Base-by-base conservation (phyloP, 768 basidiomycete genomes). In the Pulveroboletus sp. region DNA sequence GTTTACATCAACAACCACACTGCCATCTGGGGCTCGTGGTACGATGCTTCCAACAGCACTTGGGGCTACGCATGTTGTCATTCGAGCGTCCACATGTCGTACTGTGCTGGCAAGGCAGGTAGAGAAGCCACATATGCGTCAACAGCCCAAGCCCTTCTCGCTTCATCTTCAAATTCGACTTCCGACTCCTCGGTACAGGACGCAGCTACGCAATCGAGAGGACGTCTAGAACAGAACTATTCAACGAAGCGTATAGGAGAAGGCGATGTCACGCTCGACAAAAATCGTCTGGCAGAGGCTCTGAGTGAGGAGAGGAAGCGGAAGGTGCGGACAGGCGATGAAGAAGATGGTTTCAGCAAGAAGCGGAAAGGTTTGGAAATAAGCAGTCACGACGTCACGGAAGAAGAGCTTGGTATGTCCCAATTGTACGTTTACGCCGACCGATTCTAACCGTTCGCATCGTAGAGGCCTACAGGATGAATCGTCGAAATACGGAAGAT, bases 1-100 rank as follows among this genome's bases (percentile, higher is more conserved):
- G 93, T 93, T 7, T 85, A 80, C 58, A 73, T 88, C 61, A 94
- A 93, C 68, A 99, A 99, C 63, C 96, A 99, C 62, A 93, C 87
- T 1, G 75, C 82, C 5, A 85, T 97, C n/a, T 99, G 96, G 96
- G 96, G 96, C 38, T 99, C 96, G 37, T 98, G 85, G 83, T 98
- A 89, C 65, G 83, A 89, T 56, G 53, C 73, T 14, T 71, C 79
- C 12, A 76, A 78, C 3, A 81, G 84, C 13, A 63, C 73, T 51
- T 99, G 96, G 96, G 96, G 96, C 31, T 99, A 86, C 67, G 86
- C 81, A 23, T 99, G 96, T 68, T 99, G 96, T 63, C 94, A 96
- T 63, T 93, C 93, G 10, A 76, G 63, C 38, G 73, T 92, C 24
- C 86, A 92, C 60, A 72, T 89, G 43, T 94, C 94, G 16, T 97